Evolutionary conservation across 768 basidiomycete genomes (phyloP), one percentile per base, ranked within the genome.

Genomic region (Psilocybe cyanescens): DNA sequence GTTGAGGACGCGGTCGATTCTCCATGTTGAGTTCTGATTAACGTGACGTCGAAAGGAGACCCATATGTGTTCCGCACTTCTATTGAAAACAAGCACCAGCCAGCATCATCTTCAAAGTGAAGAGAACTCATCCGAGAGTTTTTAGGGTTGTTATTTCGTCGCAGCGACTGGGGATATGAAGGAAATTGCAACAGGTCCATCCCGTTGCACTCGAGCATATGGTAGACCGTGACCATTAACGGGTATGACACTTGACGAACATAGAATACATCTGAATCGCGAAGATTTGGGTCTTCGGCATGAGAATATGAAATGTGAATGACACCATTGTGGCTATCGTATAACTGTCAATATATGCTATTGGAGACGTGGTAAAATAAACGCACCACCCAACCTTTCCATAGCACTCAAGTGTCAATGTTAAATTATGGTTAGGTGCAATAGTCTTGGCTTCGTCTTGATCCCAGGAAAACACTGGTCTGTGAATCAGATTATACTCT

Each of bases 31-130:
- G 75, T 73, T 31, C 92, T 81, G 59, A 87, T 81, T 60, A 99
- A 86, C 0, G 83, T 85, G 30, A 97, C 90, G 68, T 97, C 94
- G 70, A 99, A 99, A 0, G 97, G 95, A 30, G 90, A 77, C 0
- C 93, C 92, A 70, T 95, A 97, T 0, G 90, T 88, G 70, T 99
- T 99, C 57, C 90, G 84, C n/a, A 99, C 89, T 70, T 95, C 92
- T 30, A 98, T 77, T 1, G 88, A 88, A 71, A 99, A 90, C 17
- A 99, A 77, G 75, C 95, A 99, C 86, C 93, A 92, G 30, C 87
- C 83, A 1, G 80, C 79, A 16, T 83, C 81, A 53, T 87, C 82
- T 30, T 76, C 80, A 24, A 81, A 74, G 41, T 75, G 69, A 37
- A 85, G 67, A 8, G 79, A 63, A 47, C 67, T 68, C 46, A 70